Evolutionary conservation across 257 asterid genomes (phyloP).

Genomic region (Fraxinus quadrangulata): DNA sequence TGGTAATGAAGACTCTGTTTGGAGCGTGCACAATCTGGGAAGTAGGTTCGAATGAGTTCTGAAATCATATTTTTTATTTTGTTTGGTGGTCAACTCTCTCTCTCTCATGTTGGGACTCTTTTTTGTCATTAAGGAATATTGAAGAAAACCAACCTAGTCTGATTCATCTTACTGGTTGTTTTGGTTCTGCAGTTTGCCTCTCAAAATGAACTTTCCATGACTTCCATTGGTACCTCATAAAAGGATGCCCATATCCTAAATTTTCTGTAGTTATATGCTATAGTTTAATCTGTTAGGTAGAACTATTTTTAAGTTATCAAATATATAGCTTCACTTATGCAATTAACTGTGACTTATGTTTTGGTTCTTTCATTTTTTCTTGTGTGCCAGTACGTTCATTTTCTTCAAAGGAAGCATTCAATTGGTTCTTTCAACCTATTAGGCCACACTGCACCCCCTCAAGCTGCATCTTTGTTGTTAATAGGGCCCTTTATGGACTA

Average conservation of each 20-base stretch:
- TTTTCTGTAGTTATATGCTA: background rate
- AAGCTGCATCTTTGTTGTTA: constrained; percentile 68
- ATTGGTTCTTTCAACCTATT: constrained; percentile 75
- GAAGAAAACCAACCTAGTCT: background rate
- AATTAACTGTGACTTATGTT: constrained; percentile 6
- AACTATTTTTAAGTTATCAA: constrained; percentile 10
- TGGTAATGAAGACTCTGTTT: background rate
- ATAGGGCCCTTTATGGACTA: constrained; percentile 68
- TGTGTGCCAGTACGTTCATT: constrained; percentile 68
- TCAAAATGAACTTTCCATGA: background rate
- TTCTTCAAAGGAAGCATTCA: constrained; percentile 72
- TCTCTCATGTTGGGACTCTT: background rate
- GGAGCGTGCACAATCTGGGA: background rate
- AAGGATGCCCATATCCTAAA: background rate
- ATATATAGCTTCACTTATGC: background rate
- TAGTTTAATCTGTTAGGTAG: background rate
- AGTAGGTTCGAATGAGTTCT: background rate
- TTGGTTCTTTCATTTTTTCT: constrained; percentile 20
- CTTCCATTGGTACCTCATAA: background rate
- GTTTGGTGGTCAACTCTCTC: background rate
- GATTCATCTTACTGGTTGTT: background rate
- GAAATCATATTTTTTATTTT: no score
- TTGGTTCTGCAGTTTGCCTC: background rate
- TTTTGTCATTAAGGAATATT: background rate
- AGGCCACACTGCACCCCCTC: constrained; percentile 91